Conservation (phyloP, 2,329 filamentous ascomycete species). For the Penicillium psychrosexuale region DNA sequence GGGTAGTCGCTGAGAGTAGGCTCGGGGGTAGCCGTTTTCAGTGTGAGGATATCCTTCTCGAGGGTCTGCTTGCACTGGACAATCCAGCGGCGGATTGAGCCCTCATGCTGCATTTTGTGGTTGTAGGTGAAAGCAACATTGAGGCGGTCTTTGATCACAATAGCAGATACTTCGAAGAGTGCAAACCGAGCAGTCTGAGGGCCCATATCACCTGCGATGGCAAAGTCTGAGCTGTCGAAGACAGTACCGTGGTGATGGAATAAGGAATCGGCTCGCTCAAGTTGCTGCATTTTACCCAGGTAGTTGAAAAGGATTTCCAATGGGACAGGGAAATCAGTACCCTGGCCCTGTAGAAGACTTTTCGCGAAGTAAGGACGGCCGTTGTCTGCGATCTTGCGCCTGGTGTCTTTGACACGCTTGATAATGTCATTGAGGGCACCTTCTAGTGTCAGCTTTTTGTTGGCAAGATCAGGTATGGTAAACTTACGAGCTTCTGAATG, state of each 20-base stretch:
- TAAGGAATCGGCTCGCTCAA: slow-evolving; percentile 45
- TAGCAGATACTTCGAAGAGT: slow-evolving; percentile 52
- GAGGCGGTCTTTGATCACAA: slow-evolving; percentile 47
- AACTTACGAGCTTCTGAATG: slow-evolving; percentile 26
- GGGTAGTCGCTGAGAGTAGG: slow-evolving; percentile 45
- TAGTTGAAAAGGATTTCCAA: slow-evolving; percentile 44
- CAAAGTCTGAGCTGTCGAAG: slow-evolving; percentile 29
- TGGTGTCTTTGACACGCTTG: slow-evolving; percentile 39
- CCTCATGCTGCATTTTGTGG: slow-evolving; percentile 45
- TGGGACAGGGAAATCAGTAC: slow-evolving; percentile 39
- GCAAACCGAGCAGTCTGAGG: slow-evolving; percentile 45
- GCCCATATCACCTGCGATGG: slow-evolving; percentile 46
- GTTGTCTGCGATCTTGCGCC: slow-evolving; percentile 33
- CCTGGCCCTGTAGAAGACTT: slow-evolving; percentile 30
- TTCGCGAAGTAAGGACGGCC: slow-evolving; percentile 38
- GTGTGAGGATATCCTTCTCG: slow-evolving; percentile 26
- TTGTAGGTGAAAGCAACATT: slow-evolving; percentile 52
- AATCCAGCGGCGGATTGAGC: slow-evolving; percentile 45
- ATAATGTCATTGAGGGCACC: slow-evolving; percentile 31
- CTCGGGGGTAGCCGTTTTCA: slow-evolving; percentile 28
- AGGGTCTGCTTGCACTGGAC: slow-evolving; percentile 38
- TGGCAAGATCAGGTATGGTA: not conserved
- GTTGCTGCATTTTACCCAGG: slow-evolving; percentile 40
- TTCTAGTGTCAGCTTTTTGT: slow-evolving; percentile 11
- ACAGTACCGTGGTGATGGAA: slow-evolving; percentile 41